Conservation (phyloP, 345 rosid species). For the Syzygium jambos region DNA sequence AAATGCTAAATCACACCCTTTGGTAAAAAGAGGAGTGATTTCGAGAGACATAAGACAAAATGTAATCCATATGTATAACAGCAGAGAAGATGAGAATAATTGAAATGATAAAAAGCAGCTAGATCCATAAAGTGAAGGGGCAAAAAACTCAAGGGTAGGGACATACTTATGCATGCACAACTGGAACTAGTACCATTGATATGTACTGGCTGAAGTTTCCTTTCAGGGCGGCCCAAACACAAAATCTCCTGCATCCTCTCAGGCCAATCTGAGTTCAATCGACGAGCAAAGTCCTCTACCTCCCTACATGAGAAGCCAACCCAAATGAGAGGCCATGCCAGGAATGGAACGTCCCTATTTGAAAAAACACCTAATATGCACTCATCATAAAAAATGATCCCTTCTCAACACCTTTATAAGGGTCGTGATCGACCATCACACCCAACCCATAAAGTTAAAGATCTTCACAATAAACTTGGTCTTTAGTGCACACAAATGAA, state of each 20-base stretch:
- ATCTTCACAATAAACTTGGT: background rate
- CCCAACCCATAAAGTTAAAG: background rate
- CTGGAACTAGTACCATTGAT: slow-evolving; percentile 45
- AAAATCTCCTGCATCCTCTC: slow-evolving; percentile 63
- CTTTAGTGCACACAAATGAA: background rate
- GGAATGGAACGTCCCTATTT: background rate
- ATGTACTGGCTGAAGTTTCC: slow-evolving; percentile 31
- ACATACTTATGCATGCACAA: slow-evolving; percentile 43
- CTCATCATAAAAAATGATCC: background rate
- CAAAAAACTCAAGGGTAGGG: background rate
- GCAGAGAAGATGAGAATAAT: background rate
- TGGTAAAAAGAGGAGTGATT: background rate
- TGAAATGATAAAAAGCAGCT: background rate
- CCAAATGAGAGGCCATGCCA: background rate
- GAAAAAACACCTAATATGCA: background rate
- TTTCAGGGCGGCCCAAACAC: slow-evolving; percentile 53
- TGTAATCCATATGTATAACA: background rate
- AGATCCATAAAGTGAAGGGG: background rate
- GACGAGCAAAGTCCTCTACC: slow-evolving; percentile 87
- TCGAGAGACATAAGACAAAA: background rate
- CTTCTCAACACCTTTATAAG: background rate
- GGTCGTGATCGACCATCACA: background rate
- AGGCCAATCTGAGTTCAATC: slow-evolving; percentile 81
- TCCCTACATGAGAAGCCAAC: slow-evolving; percentile 31
- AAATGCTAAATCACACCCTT: background rate